phyloP scores from a whole-genome alignment of 768 basidiomycete species.

The Coprinopsis cinerea region DNA sequence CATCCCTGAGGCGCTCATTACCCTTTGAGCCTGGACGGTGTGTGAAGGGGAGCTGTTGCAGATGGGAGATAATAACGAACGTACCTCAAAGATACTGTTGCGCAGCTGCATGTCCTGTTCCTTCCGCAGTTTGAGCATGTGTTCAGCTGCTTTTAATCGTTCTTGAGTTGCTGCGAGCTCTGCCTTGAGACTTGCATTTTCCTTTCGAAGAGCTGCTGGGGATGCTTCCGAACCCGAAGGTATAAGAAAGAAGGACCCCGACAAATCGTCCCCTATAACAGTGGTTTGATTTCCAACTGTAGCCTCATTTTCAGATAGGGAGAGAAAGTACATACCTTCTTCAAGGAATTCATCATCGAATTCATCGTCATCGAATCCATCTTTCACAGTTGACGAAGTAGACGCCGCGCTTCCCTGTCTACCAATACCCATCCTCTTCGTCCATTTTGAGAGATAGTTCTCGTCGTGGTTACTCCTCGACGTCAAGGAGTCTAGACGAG shows the following conservation, averaged over 20 bases:
- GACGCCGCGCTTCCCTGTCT: conserved; percentile 22
- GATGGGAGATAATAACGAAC: not conserved
- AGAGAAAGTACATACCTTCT: conserved; percentile 41
- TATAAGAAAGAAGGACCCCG: conserved; percentile 76
- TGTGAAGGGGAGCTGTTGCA: not conserved
- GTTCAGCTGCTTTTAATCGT: conserved; percentile 56
- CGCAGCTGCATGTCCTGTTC: conserved; percentile 77
- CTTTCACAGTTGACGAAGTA: conserved; percentile 7
- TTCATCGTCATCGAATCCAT: conserved; percentile 37
- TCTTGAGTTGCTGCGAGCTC: conserved; percentile 55
- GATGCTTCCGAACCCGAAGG: conserved; percentile 55
- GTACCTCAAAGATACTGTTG: conserved; percentile 71
- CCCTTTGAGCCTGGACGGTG: conserved; percentile 62
- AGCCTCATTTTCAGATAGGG: too few species aligned
- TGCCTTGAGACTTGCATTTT: conserved; percentile 58
- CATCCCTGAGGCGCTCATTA: conserved; percentile 63
- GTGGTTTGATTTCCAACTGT: not conserved
- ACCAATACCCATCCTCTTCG: conserved; percentile 42
- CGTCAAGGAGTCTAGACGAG: not conserved
- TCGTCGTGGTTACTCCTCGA: conserved; percentile 49
- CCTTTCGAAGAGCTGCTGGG: conserved; percentile 47
- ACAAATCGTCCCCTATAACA: conserved; percentile 54
- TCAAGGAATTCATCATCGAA: conserved; percentile 56
- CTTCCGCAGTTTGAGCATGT: conserved; percentile 58
- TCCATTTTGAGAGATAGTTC: conserved; percentile 51